Evolutionary conservation across 2,329 filamentous ascomycete genomes (phyloP), one percentile per base, ranked within the genome.

Genomic region (Ceratocystiopsis sp.): DNA sequence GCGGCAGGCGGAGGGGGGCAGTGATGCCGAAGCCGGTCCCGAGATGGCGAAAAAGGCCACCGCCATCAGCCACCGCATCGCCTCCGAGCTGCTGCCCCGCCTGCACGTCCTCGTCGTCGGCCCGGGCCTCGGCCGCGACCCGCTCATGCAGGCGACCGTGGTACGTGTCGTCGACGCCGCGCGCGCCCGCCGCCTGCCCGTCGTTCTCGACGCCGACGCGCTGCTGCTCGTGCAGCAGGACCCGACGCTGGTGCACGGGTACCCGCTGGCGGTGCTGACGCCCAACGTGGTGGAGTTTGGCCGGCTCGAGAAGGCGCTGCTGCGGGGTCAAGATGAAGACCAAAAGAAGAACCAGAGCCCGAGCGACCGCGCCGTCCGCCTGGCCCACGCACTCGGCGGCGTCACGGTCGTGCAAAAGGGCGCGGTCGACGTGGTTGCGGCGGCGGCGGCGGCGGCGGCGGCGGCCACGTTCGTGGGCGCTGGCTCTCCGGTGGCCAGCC

Each of bases 231-330:
- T 93, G 13, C 79, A 84, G 53, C 77, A 73, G 29, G 65, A 79
- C 41, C 87, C 86, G 0, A 77, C 77, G 33, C 64, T 96, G 1
- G 74, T 98, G 1, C 70, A 74, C 18, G 87, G 86, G 1, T 96
- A 89, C 63, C 70, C 68, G 39, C 74, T 84, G 47, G 93, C 84
- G 42, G 84, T 98, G 42, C 64, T 98, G 45, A 98, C 91, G 37
- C 91, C 91, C 1, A 98, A 98, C 50, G 81, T 95, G 0, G 85
- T 93, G 5, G 91, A 98, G 59, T 96, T 96, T 56, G 78, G 73
- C 2, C 69, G 87, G 13, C 60, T 98, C 37, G 87, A 85, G 46
- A 80, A 85, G 59, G 71, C 76, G 2, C 68, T 91, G 46, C 75
- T 43, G 72, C 17, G 16, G 3, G 46, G 62, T 5, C 36, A 33